phyloP scores from a whole-genome alignment of 1,284 basidiomycete species.

The Flammula alnicola region DNA sequence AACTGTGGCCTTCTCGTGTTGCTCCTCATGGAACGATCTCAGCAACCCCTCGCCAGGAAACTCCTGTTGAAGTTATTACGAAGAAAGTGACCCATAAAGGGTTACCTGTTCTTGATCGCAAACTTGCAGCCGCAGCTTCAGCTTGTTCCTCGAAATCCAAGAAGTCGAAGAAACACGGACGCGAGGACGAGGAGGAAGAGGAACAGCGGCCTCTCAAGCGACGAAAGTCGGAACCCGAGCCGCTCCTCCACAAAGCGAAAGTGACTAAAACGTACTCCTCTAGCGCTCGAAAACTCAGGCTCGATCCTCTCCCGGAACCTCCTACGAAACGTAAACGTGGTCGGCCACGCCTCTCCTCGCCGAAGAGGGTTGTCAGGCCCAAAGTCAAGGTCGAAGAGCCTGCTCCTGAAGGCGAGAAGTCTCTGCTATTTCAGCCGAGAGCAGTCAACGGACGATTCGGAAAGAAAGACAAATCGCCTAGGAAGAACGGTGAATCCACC shows the following conservation, averaged over 20 bases:
- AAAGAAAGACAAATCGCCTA: constrained; percentile 36
- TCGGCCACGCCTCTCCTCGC: constrained; percentile 37
- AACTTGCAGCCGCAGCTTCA: constrained; percentile 42
- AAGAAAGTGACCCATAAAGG: constrained; percentile 54
- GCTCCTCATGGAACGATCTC: constrained; percentile 51
- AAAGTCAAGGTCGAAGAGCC: constrained; percentile 32
- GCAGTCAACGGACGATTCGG: constrained; percentile 55
- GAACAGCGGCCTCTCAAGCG: constrained; percentile 15
- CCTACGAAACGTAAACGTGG: constrained; percentile 41
- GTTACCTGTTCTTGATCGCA: constrained; percentile 55
- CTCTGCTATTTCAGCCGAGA: constrained; percentile 36
- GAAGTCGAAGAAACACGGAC: constrained; percentile 21
- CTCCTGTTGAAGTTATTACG: constrained; percentile 44
- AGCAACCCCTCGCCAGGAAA: constrained; percentile 58
- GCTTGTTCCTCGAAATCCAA: constrained; percentile 8
- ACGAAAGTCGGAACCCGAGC: constrained; percentile 19
- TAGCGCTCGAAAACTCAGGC: constrained; percentile 15
- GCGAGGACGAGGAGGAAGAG: constrained; percentile 18
- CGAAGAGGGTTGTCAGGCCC: constrained; percentile 10
- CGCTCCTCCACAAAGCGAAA: constrained; percentile 17
- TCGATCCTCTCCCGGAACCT: constrained; percentile 11
- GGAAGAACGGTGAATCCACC: constrained; percentile 24
- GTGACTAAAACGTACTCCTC: constrained; percentile 25
- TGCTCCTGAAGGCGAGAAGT: constrained; percentile 21
- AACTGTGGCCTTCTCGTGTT: constrained; percentile 69